Base-by-base conservation (phyloP, 2,329 filamentous ascomycete species). In the Arthrinium phaeospermum region DNA sequence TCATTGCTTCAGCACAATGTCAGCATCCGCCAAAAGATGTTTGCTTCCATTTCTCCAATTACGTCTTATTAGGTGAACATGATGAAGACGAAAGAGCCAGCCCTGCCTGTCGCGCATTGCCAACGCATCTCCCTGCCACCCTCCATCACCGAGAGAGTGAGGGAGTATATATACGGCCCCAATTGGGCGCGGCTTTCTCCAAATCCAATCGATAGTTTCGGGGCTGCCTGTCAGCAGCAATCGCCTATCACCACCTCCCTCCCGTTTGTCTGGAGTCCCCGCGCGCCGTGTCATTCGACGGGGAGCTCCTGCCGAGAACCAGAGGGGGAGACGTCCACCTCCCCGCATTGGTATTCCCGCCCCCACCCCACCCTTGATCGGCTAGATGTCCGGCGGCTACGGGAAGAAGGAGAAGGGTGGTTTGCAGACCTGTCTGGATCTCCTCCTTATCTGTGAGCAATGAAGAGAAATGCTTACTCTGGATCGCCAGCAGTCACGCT, bases 281-380 rank as follows among this genome's bases (percentile, higher is more conserved):
- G 30, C 45, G 45, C 14, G 49, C 49, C 51, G 5, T 61, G 30
- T 37, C 53, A 64, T 64, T 64, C 57, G 57, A 64, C 57, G 57
- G 57, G 57, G 34, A 41, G 41, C 57, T 64, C 57, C 57, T 64
- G 57, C 57, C 57, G 57, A 64, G 57, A 64, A 64, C 57, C 34
- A 64, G 57, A 64, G 57, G 57, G 57, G 57, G 7, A 3, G 10
- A 19, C 8, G 4, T 27, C n/a, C n/a, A 4, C 24, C 13, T 27
- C 51, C 57, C 57, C 57, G 57, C 57, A 64, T 64, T 64, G 57
- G 57, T 41, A 10, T 5, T 8, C 10, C 57, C 30, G 22, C 30
- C 57, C 24, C 13, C 24, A 14, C 8, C 53, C 57, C 22, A 3
- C 22, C 34, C 57, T 64, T 41, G 57, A 64, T 64, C 57, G 57